Evolutionary conservation across 1,139 yeast species (phyloP).

Genomic region (Kurtzmaniella quercitrusa): DNA sequence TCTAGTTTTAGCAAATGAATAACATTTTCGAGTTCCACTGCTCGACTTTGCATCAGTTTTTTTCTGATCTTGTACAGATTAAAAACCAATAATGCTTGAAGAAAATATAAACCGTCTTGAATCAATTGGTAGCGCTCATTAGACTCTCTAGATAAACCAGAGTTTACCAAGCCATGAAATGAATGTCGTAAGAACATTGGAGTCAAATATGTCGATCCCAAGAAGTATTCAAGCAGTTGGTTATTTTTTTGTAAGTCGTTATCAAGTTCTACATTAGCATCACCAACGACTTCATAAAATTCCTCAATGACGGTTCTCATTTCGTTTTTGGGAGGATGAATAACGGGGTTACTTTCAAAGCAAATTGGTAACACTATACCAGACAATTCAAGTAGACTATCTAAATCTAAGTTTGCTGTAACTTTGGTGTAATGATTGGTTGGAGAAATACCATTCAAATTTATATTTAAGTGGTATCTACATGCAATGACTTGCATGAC

Average conservation of each 20-base stretch:
- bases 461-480: constrained; percentile 63
- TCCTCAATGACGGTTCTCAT: constrained; percentile 68
- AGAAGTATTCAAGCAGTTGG: constrained; percentile 43
- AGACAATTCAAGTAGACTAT: constrained; percentile 55
- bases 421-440: constrained; percentile 61
- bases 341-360: constrained; percentile 56
- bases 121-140: constrained; percentile 15
- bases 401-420: constrained; percentile 26
- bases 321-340: constrained; percentile 58
- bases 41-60: constrained; percentile 72
- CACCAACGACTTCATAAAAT: constrained; percentile 70
- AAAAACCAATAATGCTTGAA: constrained; percentile 67
- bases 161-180: constrained; percentile 48
- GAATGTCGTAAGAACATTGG: constrained; percentile 49
- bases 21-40: constrained; percentile 76
- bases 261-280: constrained; percentile 44
- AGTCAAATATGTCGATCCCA: constrained; percentile 47
- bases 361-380: constrained; percentile 62
- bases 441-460: constrained; percentile 58
- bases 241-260: constrained; percentile 38
- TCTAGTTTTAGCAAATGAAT: constrained; percentile 64
- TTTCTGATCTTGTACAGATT: constrained; percentile 64
- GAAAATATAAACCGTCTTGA: constrained; percentile 60
- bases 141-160: constrained; percentile 26
- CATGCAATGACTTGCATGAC: constrained; percentile 75